phyloP scores from a whole-genome alignment of 306 rosid genomes.

The Boehmeria nivea region DNA sequence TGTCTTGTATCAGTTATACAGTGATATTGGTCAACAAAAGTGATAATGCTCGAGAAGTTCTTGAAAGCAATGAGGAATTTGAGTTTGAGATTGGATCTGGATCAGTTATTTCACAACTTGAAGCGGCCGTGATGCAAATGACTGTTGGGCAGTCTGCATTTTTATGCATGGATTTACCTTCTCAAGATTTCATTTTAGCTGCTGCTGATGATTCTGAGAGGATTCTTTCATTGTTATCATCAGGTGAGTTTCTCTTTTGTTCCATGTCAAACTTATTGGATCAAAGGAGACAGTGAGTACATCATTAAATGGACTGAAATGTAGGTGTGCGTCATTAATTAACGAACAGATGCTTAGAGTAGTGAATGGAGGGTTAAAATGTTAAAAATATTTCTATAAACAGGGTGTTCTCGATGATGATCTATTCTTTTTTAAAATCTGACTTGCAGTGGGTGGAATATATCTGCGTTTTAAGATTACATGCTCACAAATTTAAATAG shows the following conservation, averaged over 20 bases:
- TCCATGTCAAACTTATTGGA: constrained; percentile 10
- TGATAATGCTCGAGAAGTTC: constrained; percentile 39
- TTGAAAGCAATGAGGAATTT: constrained; percentile 64
- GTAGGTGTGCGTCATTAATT: no score
- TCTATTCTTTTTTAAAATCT: background rate
- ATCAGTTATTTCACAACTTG: constrained; percentile 54
- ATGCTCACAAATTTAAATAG: background rate
- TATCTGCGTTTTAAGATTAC: background rate
- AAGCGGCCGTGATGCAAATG: constrained; percentile 66
- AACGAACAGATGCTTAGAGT: no score
- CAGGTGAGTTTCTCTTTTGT: constrained; percentile 61
- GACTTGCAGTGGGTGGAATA: no score
- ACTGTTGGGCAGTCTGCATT: constrained; percentile 72
- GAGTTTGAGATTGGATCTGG: constrained; percentile 91
- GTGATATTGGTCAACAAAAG: constrained; percentile 48
- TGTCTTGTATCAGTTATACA: constrained; percentile 58
- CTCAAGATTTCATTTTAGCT: constrained; percentile 68
- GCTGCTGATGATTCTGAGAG: constrained; percentile 52
- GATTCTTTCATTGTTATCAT: constrained; percentile 46
- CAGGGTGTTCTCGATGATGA: no score
- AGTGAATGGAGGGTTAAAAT: no score
- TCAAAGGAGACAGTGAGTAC: constrained; percentile 3
- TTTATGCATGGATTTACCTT: constrained; percentile 40
- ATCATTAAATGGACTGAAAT: background rate
- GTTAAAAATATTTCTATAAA: no score